A percentile compares a stretch with the other conserved stretches of the same genome.
Conservation (phyloP, 768 basidiomycete species). For the Lentinula boryana region DNA sequence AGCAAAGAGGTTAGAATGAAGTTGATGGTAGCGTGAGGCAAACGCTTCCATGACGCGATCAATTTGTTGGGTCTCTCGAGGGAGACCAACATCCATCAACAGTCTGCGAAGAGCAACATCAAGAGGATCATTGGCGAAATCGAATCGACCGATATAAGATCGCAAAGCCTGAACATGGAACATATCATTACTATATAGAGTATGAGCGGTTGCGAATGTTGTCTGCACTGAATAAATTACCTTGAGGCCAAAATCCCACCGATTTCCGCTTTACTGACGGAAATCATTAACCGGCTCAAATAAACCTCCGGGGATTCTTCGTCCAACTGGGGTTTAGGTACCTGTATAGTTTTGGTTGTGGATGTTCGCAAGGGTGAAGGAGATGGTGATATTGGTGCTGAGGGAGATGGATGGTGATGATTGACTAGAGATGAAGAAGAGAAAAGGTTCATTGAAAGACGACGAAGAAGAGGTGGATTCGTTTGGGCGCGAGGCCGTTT, state of each 20-base stretch:
- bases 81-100: constrained; percentile 87
- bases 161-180: constrained; percentile 67
- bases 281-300: constrained; percentile 53
- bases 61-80: constrained; percentile 96
- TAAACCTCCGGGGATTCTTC: constrained; percentile 71
- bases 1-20: constrained; percentile 76
- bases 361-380: constrained; percentile 38
- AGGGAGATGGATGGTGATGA: constrained; percentile 15
- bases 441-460: constrained; percentile 64
- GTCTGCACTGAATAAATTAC: constrained; percentile 32
- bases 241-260: constrained; percentile 76
- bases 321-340: constrained; percentile 44
- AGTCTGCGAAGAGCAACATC: constrained; percentile 88
- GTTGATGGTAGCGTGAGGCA: constrained; percentile 73
- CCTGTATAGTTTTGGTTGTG: constrained; percentile 33
- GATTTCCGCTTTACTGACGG: constrained; percentile 73
- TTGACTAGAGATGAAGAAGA: constrained; percentile 28
- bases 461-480: constrained; percentile 65
- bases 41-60: constrained; percentile 97
- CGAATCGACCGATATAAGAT: constrained; percentile 69
- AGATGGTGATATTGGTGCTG: constrained; percentile 17
- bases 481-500: constrained; percentile 35
- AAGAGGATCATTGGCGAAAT: constrained; percentile 74
- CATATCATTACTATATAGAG: constrained; percentile 50
- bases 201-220: not conserved